These are phyloP conservation scores for Kitagawia praeruptora DNA, from an alignment of 129 eudicot species.

Conservation along the genomic window DNA sequence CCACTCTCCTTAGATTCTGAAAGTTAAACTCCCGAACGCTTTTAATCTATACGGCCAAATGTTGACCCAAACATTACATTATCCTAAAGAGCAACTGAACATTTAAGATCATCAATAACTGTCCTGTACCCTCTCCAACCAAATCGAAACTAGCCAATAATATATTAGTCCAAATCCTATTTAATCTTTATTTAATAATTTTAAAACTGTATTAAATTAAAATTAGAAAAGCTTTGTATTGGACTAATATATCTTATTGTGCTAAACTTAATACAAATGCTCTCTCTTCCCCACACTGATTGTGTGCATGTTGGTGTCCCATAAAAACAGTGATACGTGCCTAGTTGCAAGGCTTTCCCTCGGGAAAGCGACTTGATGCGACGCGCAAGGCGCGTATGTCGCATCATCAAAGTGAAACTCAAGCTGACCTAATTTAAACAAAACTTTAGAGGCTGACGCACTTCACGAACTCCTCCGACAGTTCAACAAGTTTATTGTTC, in stretches of 20 bases:
- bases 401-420: background rate
- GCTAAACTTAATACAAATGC: background rate
- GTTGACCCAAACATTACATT: background rate
- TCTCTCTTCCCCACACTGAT: background rate
- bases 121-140: background rate
- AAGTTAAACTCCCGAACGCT: background rate
- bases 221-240: no score
- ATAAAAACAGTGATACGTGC: background rate
- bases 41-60: background rate
- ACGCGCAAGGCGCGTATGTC: background rate
- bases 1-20: background rate
- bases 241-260: background rate
- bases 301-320: background rate
- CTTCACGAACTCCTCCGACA: no score
- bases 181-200: background rate
- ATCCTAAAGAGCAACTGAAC: background rate
- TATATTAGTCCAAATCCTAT: background rate
- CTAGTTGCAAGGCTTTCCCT: background rate
- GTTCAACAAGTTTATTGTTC: no score
- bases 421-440: no score
- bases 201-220: no score
- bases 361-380: background rate
- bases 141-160: background rate
- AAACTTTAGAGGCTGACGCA: no score
- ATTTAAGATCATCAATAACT: background rate